Evolutionary conservation across 345 rosid species (phyloP).

Genomic region (Firmiana major): DNA sequence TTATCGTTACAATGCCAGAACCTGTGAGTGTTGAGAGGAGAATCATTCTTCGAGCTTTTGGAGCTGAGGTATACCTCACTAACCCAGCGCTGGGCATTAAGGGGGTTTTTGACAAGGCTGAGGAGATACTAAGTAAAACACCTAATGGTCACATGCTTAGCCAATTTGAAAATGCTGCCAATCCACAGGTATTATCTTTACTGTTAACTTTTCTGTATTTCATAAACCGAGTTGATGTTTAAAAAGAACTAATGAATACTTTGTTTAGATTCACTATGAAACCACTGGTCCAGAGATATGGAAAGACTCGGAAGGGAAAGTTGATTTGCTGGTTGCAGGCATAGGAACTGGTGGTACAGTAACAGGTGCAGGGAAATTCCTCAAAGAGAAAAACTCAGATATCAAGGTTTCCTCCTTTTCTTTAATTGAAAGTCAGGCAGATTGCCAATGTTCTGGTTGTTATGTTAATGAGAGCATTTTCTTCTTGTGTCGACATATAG

Average conservation of each 20-base stretch:
- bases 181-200: conserved; percentile 47
- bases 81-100: conserved; percentile 43
- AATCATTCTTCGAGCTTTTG: conserved; percentile 58
- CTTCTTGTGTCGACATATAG: conserved; percentile 10
- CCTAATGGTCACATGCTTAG: conserved; percentile 42
- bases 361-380: conserved; percentile 60
- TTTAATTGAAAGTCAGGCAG: background rate
- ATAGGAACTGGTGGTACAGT: conserved; percentile 69
- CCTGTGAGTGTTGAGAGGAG: conserved; percentile 58
- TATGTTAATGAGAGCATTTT: background rate
- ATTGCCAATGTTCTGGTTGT: background rate
- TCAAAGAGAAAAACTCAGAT: conserved; percentile 56
- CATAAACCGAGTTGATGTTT: conserved; percentile 33
- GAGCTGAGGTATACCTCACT: conserved; percentile 59
- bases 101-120: conserved; percentile 39
- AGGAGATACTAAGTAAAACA: conserved; percentile 52
- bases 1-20: conserved; percentile 59
- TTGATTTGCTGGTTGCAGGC: conserved; percentile 47
- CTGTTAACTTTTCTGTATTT: background rate
- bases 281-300: conserved; percentile 82
- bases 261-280: conserved; percentile 64
- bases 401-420: conserved; percentile 39
- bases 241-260: conserved; percentile 12
- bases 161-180: conserved; percentile 34
- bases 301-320: conserved; percentile 51